Evolutionary conservation across 257 asterid genomes (phyloP), one percentile per base, ranked within the genome.

Genomic region (Agastache rugosa): DNA sequence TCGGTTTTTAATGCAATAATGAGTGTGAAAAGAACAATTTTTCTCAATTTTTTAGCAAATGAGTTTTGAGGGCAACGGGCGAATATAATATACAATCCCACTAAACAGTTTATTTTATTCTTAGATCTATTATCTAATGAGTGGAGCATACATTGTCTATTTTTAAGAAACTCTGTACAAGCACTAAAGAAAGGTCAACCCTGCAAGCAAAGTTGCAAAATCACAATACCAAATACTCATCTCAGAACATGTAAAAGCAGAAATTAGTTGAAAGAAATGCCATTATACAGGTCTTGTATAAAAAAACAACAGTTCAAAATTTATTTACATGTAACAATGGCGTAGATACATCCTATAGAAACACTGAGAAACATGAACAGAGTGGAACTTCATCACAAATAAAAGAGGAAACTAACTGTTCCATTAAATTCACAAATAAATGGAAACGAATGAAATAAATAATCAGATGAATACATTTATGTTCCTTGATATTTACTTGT

Each of bases 401-500:
- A 2, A 47, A 8, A 41, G 53, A 47, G 34, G 63, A 56, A 56
- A 11, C 63, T 9, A 56, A 54, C 2, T 20, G 61, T 22, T 22
- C 29, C 34, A 54, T 20, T 54, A 22, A 11, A 54, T 19, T 45
- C 56, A 78, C 37, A 54, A 27, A 51, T n/a, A 20, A 39, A 10
- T 51, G 55, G 54, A 61, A 71, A 67, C 17, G 67, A 77, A 67
- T 45, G 54, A 72, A 72, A 39, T 44, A 51, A 77, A 69, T 11
- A 68, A 39, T 66, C 20, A 34, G 39, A 20, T 68, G 17, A 29
- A 65, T 80, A 55, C 41, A 71, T 17, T 11, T 74, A 48, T 64
- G 54, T 25, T 48, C 42, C 34, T 75, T 31, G 8, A 69, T 64
- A 64, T 84, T 76, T 79, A 64, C 82, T 31, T 47, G 81, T 78